Evolutionary conservation across 495 filamentous ascomycete genomes (phyloP), one percentile per base, ranked within the genome.

Genomic region (Pyrenula massariospora): DNA sequence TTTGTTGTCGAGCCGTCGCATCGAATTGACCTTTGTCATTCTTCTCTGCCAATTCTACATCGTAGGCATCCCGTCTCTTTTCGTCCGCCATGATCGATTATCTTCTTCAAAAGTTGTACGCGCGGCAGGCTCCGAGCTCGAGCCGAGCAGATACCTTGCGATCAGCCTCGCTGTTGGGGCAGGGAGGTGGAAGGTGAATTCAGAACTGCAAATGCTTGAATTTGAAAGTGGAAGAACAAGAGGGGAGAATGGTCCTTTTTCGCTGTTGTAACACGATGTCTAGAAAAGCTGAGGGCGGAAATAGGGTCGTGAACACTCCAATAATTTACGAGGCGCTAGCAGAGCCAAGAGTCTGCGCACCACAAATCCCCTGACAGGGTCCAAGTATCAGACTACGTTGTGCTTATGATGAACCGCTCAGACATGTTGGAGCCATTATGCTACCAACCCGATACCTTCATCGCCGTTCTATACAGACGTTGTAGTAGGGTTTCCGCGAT

Each of bases 31-130:
- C 68, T 63, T 75, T 70, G 64, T 77, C 73, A 65, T 79, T 81
- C 70, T 82, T 76, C 66, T 88, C 84, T 61, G 80, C 76, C 78
- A 88, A 85, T 67, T 90, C 80, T 66, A 91, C 77, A 50, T 80
- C 71, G 64, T 84, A 86, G 62, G 89, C 86, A 63, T 95, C 89
- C 62, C 85, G 83, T 72, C 88, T 93, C 79, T 95, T 94, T 68
- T 87, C 87, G 68, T 88, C 85, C 55, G 76, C 73, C 85, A 87
- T 88, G 56, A 57, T 72, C 65, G 48, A 23, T 57, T 31, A 21
- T 58, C 52, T 48, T 5, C 48, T 52, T 48, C 31, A 50, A 50
- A 50, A 23, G 15, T 31, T 0, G n/a, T 8, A 24, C n/a, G n/a
- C n/a, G n/a, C 22, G 10, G 15, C 22, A 42, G 5, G 5, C 8